These are phyloP conservation scores for Phellopilus nigrolimitatus DNA, from an alignment of 1,284 basidiomycete genomes.

Conservation along the genomic window DNA sequence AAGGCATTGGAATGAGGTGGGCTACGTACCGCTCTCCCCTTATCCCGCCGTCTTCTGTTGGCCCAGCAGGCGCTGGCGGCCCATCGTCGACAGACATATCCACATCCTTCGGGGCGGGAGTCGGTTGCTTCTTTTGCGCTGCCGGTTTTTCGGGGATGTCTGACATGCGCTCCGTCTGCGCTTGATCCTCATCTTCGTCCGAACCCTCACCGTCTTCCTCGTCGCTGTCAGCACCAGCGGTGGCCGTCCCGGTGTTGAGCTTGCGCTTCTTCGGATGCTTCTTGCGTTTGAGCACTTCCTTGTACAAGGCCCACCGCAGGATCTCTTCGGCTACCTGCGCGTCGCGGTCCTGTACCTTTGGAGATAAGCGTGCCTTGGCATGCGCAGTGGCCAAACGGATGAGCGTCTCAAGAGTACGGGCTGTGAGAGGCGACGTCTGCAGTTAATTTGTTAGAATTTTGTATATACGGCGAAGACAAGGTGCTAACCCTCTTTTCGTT, in stretches of 20 bases:
- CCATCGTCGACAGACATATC: conserved; percentile 56
- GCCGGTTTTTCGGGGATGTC: conserved; percentile 35
- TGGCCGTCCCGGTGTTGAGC: conserved; percentile 57
- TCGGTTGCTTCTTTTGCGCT: conserved; percentile 22
- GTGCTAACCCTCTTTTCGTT: conserved; percentile 80
- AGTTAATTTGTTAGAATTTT: conserved; percentile 5
- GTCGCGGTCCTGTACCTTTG: conserved; percentile 82
- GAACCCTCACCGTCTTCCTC: conserved; percentile 44
- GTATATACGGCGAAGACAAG: conserved; percentile 8
- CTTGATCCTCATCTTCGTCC: conserved; percentile 46
- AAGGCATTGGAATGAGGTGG: neutral
- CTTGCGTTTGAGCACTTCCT: conserved; percentile 86
- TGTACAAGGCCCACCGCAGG: conserved; percentile 96
- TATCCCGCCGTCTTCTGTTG: conserved; percentile 39
- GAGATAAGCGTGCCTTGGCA: conserved; percentile 90
- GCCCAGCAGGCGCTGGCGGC: conserved; percentile 28
- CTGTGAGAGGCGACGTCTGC: conserved; percentile 94
- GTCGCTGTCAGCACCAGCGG: conserved; percentile 29
- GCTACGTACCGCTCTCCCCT: conserved; percentile 51
- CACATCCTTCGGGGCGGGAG: conserved; percentile 13
- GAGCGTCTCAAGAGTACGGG: conserved; percentile 97
- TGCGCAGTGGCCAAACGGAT: conserved; percentile 98
- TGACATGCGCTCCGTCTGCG: conserved; percentile 48
- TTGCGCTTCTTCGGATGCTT: conserved; percentile 73
- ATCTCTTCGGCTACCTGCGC: conserved; percentile 92